Conservation (phyloP, 2,329 filamentous ascomycete species). For the Colletotrichum navitas region DNA sequence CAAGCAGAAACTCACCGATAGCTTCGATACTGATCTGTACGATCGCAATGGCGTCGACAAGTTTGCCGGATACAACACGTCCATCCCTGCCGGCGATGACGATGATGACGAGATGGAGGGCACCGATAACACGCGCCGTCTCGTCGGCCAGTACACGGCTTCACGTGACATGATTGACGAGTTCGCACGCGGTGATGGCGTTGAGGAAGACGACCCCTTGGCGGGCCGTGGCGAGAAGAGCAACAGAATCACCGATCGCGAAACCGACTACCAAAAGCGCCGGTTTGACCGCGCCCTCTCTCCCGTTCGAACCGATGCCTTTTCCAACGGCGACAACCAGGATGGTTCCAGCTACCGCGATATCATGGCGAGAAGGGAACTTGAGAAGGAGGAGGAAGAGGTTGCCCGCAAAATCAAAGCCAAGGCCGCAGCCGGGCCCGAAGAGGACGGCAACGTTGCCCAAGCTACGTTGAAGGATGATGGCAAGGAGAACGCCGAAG, state of each 20-base stretch:
- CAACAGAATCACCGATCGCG: slow-evolving; percentile 89
- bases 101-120: slow-evolving; percentile 84
- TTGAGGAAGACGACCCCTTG: slow-evolving; percentile 92
- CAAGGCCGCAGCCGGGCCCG: slow-evolving; percentile 70
- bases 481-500: slow-evolving; percentile 80
- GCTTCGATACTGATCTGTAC: slow-evolving; percentile 90
- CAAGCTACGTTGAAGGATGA: slow-evolving; percentile 80
- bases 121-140: slow-evolving; percentile 77
- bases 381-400: slow-evolving; percentile 94
- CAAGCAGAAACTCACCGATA: slow-evolving; percentile 92
- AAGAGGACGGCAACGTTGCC: slow-evolving; percentile 70
- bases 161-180: slow-evolving; percentile 93
- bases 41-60: slow-evolving; percentile 82
- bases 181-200: slow-evolving; percentile 85
- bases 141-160: slow-evolving; percentile 97
- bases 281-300: slow-evolving; percentile 90
- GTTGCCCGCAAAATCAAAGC: slow-evolving; percentile 85
- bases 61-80: slow-evolving; percentile 91
- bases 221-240: slow-evolving; percentile 86
- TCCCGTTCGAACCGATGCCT: slow-evolving; percentile 87
- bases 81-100: slow-evolving; percentile 82
- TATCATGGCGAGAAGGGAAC: slow-evolving; percentile 88
- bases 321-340: slow-evolving; percentile 78
- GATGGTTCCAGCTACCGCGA: slow-evolving; percentile 89
- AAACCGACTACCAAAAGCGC: slow-evolving; percentile 98